A percentile compares a stretch with the other conserved stretches of the same genome.
phyloP scores from a whole-genome alignment of 179 eudicot species.

The Sideroxylon spinosum region DNA sequence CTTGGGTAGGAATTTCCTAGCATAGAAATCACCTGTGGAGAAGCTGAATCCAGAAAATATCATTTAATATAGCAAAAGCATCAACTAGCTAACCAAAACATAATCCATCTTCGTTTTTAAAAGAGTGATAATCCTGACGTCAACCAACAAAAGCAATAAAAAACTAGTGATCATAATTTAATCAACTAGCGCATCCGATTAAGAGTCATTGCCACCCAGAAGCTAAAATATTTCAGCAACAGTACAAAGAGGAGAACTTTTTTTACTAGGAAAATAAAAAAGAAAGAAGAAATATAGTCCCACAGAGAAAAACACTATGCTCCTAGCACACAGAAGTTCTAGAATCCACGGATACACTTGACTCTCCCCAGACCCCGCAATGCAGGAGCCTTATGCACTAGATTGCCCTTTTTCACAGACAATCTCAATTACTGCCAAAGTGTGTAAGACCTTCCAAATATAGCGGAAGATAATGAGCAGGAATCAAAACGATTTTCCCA shows the following conservation, averaged over 20 bases:
- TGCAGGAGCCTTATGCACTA: too few relatives aligned
- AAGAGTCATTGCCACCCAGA: not conserved
- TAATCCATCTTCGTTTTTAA: not conserved
- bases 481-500: not conserved
- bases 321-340: conserved; percentile 5
- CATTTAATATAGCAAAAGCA: conserved; percentile 8
- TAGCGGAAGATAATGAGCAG: not conserved
- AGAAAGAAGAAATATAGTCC: not conserved
- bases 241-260: too few relatives aligned
- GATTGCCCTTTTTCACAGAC: not conserved
- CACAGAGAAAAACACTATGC: conserved; percentile 9
- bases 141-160: not conserved
- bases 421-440: not conserved
- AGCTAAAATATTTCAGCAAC: not conserved
- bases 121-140: not conserved
- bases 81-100: not conserved
- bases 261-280: not conserved
- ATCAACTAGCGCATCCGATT: not conserved
- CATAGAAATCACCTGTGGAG: conserved; percentile 90
- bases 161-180: not conserved
- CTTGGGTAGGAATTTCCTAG: conserved; percentile 79
- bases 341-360: not conserved
- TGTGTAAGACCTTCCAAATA: conserved; percentile 2
- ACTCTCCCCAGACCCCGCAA: too few relatives aligned
- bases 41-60: conserved; percentile 50